Evolutionary conservation across 805 yeast genomes (phyloP), one percentile per base, ranked within the genome.

Genomic region (Yamadazyma scolyti): DNA sequence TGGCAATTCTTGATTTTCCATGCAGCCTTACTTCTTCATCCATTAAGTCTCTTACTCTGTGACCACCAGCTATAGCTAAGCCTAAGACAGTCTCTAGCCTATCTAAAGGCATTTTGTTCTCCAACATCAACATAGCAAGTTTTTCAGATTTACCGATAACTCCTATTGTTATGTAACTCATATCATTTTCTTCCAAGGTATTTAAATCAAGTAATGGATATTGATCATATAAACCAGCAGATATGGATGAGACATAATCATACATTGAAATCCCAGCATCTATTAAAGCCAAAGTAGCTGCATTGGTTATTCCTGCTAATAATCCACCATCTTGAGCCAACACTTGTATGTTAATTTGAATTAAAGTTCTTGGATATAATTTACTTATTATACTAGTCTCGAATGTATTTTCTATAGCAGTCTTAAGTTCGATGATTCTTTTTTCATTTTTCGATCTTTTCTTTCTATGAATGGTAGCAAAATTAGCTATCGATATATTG

Each of bases 201-300:
- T 85, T 87, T 37, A 89, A 71, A 53, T 90, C 98, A 28, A 93
- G 64, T 36, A 93, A 61, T 9, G 96, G 88, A 5, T 68, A 60
- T 25, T 75, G 79, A 45, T 86, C 95, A 47, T 77, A 79, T 13
- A 85, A 58, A 0, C 97, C 97, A 4, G 88, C 83, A 17, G 82
- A 72, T 10, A 86, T 73, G 1, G 95, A 78, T 33, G 87, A 75
- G 10, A 90, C 82, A 52, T 86, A 89, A 53, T 93, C 97, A 50
- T 82, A 83, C 82, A 93, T 80, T 4, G 96, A 82, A 27, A 93
- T 80, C 29, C 97, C 97, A 2, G 97, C 97, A 58, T 93, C 97
- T 20, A 93, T 77, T 25, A 93, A 66, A 0, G 96, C 97, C 46
- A 93, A 62, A 1, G 96, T 86, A 25, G 85, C 75, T 7, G 97